Percentiles rank a stretch among this genome's conserved stretches.
These are phyloP conservation scores for Rhypophila decipiens DNA, from an alignment of 495 filamentous ascomycete genomes.

Conservation along the genomic window DNA sequence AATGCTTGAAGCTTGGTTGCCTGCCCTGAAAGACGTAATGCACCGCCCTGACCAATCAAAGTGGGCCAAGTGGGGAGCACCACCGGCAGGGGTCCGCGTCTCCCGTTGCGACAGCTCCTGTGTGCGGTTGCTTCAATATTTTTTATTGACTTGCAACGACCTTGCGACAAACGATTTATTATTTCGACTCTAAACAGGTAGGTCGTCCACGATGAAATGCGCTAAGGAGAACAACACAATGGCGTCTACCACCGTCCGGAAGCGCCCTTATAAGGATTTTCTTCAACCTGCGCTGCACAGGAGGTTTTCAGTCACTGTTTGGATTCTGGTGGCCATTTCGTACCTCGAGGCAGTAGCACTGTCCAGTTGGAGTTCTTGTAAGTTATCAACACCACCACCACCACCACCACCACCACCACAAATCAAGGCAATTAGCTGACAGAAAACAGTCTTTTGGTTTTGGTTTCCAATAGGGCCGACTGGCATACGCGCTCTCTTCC, in stretches of 20 bases:
- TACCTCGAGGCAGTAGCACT: slow-evolving; percentile 69
- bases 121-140: background rate
- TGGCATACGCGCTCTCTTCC: slow-evolving; percentile 68
- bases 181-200: background rate
- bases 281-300: slow-evolving; percentile 84
- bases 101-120: slow-evolving; percentile 2
- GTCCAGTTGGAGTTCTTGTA: slow-evolving; percentile 64
- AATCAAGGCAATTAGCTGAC: too few species aligned
- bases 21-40: slow-evolving; percentile 1
- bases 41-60: slow-evolving; percentile 4
- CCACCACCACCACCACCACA: too few species aligned
- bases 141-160: slow-evolving; percentile 12
- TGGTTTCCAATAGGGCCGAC: slow-evolving; percentile 77
- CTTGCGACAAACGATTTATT: too few species aligned
- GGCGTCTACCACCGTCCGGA: slow-evolving; percentile 36
- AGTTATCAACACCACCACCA: too few species aligned
- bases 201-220: slow-evolving; percentile 18
- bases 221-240: slow-evolving; percentile 31
- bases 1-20: background rate
- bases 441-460: slow-evolving; percentile 63
- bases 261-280: slow-evolving; percentile 70
- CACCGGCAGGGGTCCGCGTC: background rate
- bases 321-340: slow-evolving; percentile 58
- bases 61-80: background rate
- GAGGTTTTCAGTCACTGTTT: slow-evolving; percentile 70